Evolutionary conservation across 306 rosid species (phyloP).

Genomic region (Notholithocarpus densiflorus): DNA sequence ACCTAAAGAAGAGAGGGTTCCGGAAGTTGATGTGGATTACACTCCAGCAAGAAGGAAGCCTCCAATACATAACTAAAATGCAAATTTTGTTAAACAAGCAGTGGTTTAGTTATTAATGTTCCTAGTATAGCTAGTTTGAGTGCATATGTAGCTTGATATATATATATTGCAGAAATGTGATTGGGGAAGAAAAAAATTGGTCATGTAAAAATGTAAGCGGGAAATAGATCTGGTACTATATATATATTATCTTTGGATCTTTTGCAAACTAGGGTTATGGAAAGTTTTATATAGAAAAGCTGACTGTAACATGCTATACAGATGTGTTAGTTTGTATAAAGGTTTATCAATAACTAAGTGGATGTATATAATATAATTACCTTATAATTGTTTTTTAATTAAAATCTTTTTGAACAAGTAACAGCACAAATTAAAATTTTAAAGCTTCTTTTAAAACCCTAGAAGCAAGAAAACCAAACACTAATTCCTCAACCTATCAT

Average conservation of each 20-base stretch:
- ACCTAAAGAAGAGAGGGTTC: conserved; percentile 36
- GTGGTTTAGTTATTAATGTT: neutral
- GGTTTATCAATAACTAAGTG: neutral
- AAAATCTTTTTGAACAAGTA: neutral
- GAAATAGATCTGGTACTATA: neutral
- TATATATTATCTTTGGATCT: neutral
- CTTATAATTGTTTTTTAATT: neutral
- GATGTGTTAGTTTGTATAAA: neutral
- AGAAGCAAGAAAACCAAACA: neutral
- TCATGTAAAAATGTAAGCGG: neutral
- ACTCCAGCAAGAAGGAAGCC: conserved; percentile 78
- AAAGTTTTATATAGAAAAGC: neutral
- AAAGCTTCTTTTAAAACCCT: neutral
- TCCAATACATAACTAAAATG: conserved; percentile 71
- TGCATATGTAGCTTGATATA: neutral
- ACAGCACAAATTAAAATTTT: neutral
- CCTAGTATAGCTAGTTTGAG: neutral
- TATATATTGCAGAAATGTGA: too few species aligned
- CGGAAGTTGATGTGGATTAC: conserved; percentile 65
- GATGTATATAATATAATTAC: neutral
- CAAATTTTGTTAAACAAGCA: neutral
- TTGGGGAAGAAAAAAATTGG: neutral
- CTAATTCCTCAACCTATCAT: neutral
- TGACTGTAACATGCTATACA: neutral
- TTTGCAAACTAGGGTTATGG: neutral